Base-by-base conservation (phyloP, 164 flowering plant species). In the Liquidambar formosana region DNA sequence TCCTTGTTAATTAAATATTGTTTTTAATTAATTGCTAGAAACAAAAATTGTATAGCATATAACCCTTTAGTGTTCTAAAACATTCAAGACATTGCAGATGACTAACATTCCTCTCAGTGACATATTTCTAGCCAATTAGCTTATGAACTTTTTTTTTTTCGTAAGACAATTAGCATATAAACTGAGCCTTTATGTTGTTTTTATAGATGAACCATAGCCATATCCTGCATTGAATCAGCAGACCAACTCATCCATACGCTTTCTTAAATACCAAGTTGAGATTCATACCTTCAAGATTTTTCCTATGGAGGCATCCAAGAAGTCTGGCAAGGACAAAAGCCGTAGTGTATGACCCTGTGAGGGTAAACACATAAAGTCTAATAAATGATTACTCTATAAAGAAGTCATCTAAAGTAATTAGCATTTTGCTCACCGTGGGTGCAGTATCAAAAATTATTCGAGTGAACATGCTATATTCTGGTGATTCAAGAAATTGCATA, bases 371-470 rank as follows among this genome's bases (percentile, higher is more conserved):
- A 47, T 44, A 59, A 64, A 57, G 62, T 61, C 38, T 33, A 41
- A 58, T 28, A 10, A 28, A 47, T 22, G 43, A 65, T 58, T n/a
- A n/a, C 63, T 51, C 11, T 16, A 27, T 51, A 65, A 23, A 38
- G 16, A 53, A 27, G 26, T 15, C 23, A 14, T 18, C 26, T 10
- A 41, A 74, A 53, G 10, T 1, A 45, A 5, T 5, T 46, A 14
- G 14, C 18, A 18, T 18, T 68, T 66, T 61, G 18, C 96, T 83
- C 66, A 94, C 98, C 63, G 97, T 94, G 11, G 98, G 98, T 68
- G 98, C 98, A 52, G 98, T 94, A 77, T 94, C 98, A 83, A 94
- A 94, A 63, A 90, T 84, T 58, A 94, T 90, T 61, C 98, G 78
- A 45, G 85, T 92, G 66, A 94, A 94, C 86, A 78, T 85, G 63